Conservation (phyloP, 2,329 filamentous ascomycete genomes). For the Apiospora aurea region DNA sequence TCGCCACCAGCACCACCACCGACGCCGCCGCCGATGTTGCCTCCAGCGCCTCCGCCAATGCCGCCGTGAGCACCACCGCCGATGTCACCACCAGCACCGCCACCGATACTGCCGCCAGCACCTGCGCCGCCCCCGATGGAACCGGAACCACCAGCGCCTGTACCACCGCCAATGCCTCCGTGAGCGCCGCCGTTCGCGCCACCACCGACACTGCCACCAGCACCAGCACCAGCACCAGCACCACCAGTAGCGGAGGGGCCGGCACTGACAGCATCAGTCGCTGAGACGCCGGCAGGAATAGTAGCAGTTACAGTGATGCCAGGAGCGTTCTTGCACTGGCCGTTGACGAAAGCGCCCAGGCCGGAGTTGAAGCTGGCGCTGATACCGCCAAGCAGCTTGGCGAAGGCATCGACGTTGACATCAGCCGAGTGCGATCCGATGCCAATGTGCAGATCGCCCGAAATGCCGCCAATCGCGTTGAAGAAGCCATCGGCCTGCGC, state of each 20-base stretch:
- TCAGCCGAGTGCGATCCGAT: conserved; percentile 6
- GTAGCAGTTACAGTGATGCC: conserved; percentile 17
- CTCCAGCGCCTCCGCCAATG: neutral
- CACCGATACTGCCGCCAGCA: neutral
- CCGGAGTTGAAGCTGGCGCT: conserved; percentile 8
- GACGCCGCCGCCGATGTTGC: neutral
- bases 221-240: conserved; percentile 1
- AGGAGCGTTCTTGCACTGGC: neutral
- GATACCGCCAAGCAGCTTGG: conserved; percentile 2
- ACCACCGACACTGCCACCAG: neutral
- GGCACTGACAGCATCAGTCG: neutral
- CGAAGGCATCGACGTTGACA: conserved; percentile 9
- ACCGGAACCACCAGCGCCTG: neutral
- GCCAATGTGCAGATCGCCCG: conserved; percentile 3
- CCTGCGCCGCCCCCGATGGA: neutral
- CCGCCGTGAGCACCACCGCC: neutral
- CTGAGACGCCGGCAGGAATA: neutral
- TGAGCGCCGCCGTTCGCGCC: neutral
- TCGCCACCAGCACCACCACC: neutral
- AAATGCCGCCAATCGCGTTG: neutral
- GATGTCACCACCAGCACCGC: neutral
- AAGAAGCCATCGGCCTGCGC: conserved; percentile 2
- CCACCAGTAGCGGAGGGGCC: neutral
- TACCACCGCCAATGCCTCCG: neutral
- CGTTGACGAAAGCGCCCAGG: neutral